Conservation (phyloP, 805 yeast species). For the Saccharomycopsis sp. region DNA sequence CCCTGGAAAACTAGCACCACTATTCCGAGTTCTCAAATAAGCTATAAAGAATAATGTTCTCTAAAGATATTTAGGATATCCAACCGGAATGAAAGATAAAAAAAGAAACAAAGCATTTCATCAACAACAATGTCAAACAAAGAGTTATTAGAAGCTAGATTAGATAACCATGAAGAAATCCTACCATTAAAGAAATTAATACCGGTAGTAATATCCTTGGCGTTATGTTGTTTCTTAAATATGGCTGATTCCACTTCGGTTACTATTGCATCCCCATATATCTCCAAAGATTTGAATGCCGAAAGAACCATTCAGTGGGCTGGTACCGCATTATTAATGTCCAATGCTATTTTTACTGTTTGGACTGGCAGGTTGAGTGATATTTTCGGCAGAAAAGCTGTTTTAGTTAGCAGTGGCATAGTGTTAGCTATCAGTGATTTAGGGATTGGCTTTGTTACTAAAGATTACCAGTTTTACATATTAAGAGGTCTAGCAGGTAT, state of each 20-base stretch:
- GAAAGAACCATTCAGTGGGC: constrained; percentile 50
- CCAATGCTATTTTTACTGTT: constrained; percentile 45
- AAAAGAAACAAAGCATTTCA: too few species aligned
- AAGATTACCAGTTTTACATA: constrained; percentile 41
- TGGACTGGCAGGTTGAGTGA: constrained; percentile 48
- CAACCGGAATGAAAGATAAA: too few species aligned
- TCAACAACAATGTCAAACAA: too few species aligned
- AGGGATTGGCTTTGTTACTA: constrained; percentile 45
- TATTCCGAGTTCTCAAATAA: too few species aligned
- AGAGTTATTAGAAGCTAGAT: too few species aligned
- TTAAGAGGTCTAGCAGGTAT: constrained; percentile 51
- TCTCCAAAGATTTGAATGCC: constrained; percentile 41
- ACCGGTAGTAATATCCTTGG: too few species aligned
- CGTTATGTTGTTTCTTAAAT: not conserved
- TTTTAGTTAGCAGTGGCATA: constrained; percentile 34
- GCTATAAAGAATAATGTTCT: too few species aligned
- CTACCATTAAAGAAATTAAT: too few species aligned
- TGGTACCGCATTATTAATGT: constrained; percentile 45
- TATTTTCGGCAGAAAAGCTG: constrained; percentile 45
- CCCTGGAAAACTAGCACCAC: too few species aligned
- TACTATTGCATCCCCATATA: constrained; percentile 28
- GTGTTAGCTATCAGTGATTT: constrained; percentile 39
- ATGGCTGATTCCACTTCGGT: constrained; percentile 3
- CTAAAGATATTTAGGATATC: too few species aligned
- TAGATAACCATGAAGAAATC: too few species aligned